Evolutionary conservation across 148 eudicot species (phyloP).

Genomic region (Amaranthus hypochondriacus): DNA sequence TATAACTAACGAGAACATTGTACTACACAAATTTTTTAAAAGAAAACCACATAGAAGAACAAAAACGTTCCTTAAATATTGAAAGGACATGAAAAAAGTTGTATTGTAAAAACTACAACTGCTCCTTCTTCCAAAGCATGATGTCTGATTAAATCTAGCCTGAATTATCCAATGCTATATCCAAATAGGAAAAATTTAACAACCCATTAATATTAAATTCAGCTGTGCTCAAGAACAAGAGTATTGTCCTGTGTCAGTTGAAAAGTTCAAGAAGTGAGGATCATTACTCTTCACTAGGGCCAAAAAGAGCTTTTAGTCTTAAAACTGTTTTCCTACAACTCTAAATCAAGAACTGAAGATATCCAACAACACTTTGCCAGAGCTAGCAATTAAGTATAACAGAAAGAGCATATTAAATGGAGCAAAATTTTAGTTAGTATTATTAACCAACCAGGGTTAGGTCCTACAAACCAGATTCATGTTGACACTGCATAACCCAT

Average conservation of each 20-base stretch:
- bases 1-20: neutral
- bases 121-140: neutral
- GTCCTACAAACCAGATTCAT: constrained; percentile 68
- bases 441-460: neutral
- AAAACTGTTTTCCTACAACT: too few species aligned
- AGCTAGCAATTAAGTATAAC: neutral
- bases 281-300: too few species aligned
- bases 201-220: too few species aligned
- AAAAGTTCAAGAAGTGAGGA: too few species aligned
- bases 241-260: too few species aligned
- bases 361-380: too few species aligned
- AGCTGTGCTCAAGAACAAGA: too few species aligned
- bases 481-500: constrained; percentile 94
- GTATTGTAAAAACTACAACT: neutral
- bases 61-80: neutral
- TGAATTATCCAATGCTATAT: neutral
- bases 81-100: neutral
- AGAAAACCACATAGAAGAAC: neutral
- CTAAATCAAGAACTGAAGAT: too few species aligned
- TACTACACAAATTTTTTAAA: neutral
- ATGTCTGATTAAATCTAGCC: neutral
- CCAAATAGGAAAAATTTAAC: too few species aligned
- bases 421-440: neutral
- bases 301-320: too few species aligned
- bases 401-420: neutral